Percentiles rank a stretch among this genome's conserved stretches.
Evolutionary conservation across 2,329 filamentous ascomycete species (phyloP).

Genomic region (Xylariaceae sp.): DNA sequence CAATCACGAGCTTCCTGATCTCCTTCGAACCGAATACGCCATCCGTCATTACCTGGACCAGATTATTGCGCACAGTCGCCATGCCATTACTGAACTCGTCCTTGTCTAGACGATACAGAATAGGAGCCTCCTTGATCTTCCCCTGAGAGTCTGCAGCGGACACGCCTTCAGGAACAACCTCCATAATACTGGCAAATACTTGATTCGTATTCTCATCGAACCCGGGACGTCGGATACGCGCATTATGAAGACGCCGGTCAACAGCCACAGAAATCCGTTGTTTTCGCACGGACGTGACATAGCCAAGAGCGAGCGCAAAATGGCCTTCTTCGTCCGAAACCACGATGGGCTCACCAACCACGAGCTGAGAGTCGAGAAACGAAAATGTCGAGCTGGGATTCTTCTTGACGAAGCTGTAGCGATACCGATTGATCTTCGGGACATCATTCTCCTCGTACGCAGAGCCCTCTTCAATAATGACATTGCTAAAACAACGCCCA

Average conservation of each 20-base stretch:
- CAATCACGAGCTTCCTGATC: slow-evolving; percentile 74
- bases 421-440: slow-evolving; percentile 84
- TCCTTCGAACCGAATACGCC: slow-evolving; percentile 64
- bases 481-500: slow-evolving; percentile 82
- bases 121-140: slow-evolving; percentile 48
- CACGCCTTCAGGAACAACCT: slow-evolving; percentile 58
- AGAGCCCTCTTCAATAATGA: slow-evolving; percentile 76
- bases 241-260: slow-evolving; percentile 83
- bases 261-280: slow-evolving; percentile 80
- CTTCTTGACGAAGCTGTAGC: slow-evolving; percentile 77
- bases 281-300: slow-evolving; percentile 71
- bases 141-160: slow-evolving; percentile 47
- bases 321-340: slow-evolving; percentile 93
- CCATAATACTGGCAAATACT: slow-evolving; percentile 86
- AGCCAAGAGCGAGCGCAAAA: slow-evolving; percentile 90
- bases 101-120: slow-evolving; percentile 84
- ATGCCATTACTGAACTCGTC: slow-evolving; percentile 98
- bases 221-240: slow-evolving; percentile 65
- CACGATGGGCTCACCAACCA: slow-evolving; percentile 86
- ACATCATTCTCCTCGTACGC: slow-evolving; percentile 62
- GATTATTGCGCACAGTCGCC: slow-evolving; percentile 88
- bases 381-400: slow-evolving; percentile 60
- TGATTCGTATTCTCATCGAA: slow-evolving; percentile 78
- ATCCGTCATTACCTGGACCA: slow-evolving; percentile 86
- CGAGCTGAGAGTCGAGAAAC: slow-evolving; percentile 86